A percentile compares a stretch with the other conserved stretches of the same genome.
These are phyloP conservation scores for Tylopilus balloui DNA, from an alignment of 768 basidiomycete species.

Conservation along the genomic window DNA sequence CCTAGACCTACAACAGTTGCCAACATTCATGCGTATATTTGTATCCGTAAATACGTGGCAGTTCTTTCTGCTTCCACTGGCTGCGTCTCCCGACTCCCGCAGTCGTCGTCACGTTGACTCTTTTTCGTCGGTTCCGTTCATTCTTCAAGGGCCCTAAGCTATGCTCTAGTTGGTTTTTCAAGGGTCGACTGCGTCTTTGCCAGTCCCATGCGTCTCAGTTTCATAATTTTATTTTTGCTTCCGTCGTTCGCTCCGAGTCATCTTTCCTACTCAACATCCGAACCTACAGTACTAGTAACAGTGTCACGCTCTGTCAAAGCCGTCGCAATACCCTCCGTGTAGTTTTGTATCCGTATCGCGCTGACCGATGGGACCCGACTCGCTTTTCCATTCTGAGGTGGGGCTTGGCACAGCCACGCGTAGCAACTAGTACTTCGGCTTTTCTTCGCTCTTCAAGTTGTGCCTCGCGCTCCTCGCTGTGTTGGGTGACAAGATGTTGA, in stretches of 20 bases:
- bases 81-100: background rate
- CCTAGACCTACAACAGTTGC: constrained; percentile 18
- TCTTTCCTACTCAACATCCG: constrained; percentile 9
- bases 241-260: constrained; percentile 16
- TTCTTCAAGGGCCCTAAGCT: constrained; percentile 18
- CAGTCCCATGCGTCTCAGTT: constrained; percentile 24
- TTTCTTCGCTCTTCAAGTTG: constrained; percentile 10
- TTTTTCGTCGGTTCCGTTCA: constrained; percentile 7
- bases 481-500: constrained; percentile 40
- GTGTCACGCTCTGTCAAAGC: constrained; percentile 22
- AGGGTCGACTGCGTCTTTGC: constrained; percentile 20
- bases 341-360: constrained; percentile 28
- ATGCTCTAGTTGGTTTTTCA: constrained; percentile 20
- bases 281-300: constrained; percentile 33
- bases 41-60: no score
- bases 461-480: constrained; percentile 4
- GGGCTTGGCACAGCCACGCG: constrained; percentile 14
- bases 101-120: constrained; percentile 5
- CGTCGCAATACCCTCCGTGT: constrained; percentile 34
- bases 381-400: background rate
- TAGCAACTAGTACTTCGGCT: constrained; percentile 2
- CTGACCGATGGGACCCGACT: background rate
- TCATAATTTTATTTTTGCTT: constrained; percentile 29
- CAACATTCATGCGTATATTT: constrained; percentile 17
- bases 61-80: background rate